These are phyloP conservation scores for Lachnellula suecica DNA, from an alignment of 2,329 filamentous ascomycete genomes.

Conservation along the genomic window DNA sequence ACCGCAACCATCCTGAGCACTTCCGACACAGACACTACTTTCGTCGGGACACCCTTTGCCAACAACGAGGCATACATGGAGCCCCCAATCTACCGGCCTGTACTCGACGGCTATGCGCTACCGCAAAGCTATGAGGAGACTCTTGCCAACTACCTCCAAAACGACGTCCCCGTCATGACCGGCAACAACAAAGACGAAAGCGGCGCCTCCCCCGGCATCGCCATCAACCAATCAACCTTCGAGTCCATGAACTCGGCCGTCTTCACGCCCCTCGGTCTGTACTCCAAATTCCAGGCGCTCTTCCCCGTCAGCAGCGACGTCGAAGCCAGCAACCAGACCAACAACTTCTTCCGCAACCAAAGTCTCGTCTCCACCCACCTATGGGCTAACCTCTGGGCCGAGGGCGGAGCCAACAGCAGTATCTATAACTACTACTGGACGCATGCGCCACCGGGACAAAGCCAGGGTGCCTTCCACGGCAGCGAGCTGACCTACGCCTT, in stretches of 20 bases:
- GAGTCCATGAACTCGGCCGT: neutral
- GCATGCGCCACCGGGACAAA: constrained; percentile 27
- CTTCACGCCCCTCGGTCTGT: constrained; percentile 3
- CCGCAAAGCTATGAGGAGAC: constrained; percentile 23
- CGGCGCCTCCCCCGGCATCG: constrained; percentile 8
- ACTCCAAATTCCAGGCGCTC: constrained; percentile 7
- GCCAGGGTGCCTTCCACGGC: constrained; percentile 30
- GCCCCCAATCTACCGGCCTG: constrained; percentile 30
- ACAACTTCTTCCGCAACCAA: constrained; percentile 27
- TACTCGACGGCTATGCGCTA: constrained; percentile 33
- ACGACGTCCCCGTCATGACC: constrained; percentile 31
- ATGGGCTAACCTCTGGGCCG: constrained; percentile 29
- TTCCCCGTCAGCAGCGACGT: constrained; percentile 10
- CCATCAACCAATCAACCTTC: constrained; percentile 6
- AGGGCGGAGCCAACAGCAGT: constrained; percentile 23
- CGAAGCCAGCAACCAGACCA: constrained; percentile 22
- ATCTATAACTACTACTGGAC: constrained; percentile 34
- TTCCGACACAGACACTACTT: constrained; percentile 22
- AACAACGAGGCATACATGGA: constrained; percentile 19
- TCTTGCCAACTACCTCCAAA: constrained; percentile 18
- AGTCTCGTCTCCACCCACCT: constrained; percentile 27
- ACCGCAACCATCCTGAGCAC: constrained; percentile 16
- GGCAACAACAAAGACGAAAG: constrained; percentile 34
- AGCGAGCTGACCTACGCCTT: constrained; percentile 32
- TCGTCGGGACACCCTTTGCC: constrained; percentile 26